phyloP scores from a whole-genome alignment of 148 eudicot genomes.

The Rhododendron henanense region DNA sequence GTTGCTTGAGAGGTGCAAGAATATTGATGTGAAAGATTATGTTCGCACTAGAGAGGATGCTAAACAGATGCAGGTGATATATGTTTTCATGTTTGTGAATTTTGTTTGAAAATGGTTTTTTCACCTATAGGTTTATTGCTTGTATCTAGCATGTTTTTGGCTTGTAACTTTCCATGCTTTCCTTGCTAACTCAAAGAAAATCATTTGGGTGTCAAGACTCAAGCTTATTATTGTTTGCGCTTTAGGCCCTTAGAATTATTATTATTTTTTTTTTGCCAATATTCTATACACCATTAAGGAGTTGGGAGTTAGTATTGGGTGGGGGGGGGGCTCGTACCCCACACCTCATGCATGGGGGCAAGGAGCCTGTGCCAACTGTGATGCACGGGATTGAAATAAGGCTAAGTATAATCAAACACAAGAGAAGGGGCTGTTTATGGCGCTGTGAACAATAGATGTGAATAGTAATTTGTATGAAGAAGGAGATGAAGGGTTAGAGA shows the following conservation, averaged over 20 bases:
- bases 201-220: neutral
- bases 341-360: no score
- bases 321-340: no score
- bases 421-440: no score
- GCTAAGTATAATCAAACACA: no score
- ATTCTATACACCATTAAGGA: no score
- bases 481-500: no score
- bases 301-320: no score
- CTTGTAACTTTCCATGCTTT: neutral
- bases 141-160: neutral
- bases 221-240: neutral
- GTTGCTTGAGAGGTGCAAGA: conserved; percentile 59
- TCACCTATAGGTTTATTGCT: neutral
- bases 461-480: no score
- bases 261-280: no score
- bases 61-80: conserved; percentile 53
- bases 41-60: conserved; percentile 50
- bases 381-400: no score
- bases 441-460: no score
- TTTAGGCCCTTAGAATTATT: neutral
- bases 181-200: neutral
- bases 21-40: conserved; percentile 64
- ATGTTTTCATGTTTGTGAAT: neutral
- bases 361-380: no score
- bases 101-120: neutral